Percentiles rank a stretch among this genome's conserved stretches.
phyloP scores from a whole-genome alignment of 2,329 filamentous ascomycete species.

The Clonostachys chloroleuca region DNA sequence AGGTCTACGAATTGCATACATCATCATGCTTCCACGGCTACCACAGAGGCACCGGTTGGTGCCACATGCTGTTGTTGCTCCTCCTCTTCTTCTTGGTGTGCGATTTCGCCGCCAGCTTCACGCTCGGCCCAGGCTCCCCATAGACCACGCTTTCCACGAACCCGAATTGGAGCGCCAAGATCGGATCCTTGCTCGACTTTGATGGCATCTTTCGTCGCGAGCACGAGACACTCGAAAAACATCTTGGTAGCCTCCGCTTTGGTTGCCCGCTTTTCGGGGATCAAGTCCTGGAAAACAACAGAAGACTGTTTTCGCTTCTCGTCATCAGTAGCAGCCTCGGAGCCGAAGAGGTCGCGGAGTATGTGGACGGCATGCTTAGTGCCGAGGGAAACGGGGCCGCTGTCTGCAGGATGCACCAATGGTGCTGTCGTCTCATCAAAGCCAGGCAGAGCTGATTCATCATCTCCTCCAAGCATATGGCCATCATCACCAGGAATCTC shows the following conservation, averaged over 20 bases:
- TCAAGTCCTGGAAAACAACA: constrained; percentile 86
- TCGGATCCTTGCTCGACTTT: constrained; percentile 84
- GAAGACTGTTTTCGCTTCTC: constrained; percentile 70
- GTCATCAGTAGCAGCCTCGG: constrained; percentile 62
- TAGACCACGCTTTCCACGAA: constrained; percentile 88
- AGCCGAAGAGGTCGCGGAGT: constrained; percentile 81
- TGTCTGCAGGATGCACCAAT: constrained; percentile 71
- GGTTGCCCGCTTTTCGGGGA: constrained; percentile 76
- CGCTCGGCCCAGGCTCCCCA: constrained; percentile 96
- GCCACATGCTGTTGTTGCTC: constrained; percentile 5
- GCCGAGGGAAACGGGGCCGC: constrained; percentile 80
- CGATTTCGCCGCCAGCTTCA: constrained; percentile 60
- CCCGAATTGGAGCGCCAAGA: constrained; percentile 75
- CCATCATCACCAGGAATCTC: constrained; percentile 61
- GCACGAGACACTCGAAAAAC: constrained; percentile 96
- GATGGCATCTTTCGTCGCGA: constrained; percentile 96
- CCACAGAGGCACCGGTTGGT: constrained; percentile 19
- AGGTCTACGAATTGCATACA: background rate
- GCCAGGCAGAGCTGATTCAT: constrained; percentile 46
- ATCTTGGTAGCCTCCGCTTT: constrained; percentile 96
- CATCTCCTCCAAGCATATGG: constrained; percentile 17
- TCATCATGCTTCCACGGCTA: constrained; percentile 30
- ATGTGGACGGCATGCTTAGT: constrained; percentile 96
- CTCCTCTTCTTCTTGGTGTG: constrained; percentile 40
- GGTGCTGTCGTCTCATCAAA: constrained; percentile 79